Evolutionary conservation across 2,329 filamentous ascomycete species (phyloP).

Genomic region (Aspergillus novoparasiticus): DNA sequence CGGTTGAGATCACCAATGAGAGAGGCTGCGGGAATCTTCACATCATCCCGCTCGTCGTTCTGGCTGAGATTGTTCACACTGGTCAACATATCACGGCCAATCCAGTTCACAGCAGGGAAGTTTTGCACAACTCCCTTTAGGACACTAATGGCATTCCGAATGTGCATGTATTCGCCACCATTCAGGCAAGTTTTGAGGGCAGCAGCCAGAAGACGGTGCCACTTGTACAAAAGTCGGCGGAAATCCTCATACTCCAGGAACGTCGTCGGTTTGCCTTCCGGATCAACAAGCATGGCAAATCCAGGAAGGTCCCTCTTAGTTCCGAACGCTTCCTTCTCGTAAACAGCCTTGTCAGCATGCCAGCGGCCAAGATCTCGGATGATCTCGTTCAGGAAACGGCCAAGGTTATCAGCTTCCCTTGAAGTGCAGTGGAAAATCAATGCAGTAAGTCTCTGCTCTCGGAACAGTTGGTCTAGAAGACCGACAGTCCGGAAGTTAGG

Average conservation of each 20-base stretch:
- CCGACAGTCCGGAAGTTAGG: slow-evolving; percentile 85
- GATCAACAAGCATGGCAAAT: slow-evolving; percentile 74
- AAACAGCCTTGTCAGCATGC: slow-evolving; percentile 76
- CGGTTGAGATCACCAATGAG: slow-evolving; percentile 52
- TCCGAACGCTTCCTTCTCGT: slow-evolving; percentile 81
- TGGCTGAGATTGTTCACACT: slow-evolving; percentile 48
- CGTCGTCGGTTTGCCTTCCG: slow-evolving; percentile 68
- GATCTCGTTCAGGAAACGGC: slow-evolving; percentile 81
- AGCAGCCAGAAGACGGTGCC: slow-evolving; percentile 80
- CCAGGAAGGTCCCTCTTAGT: slow-evolving; percentile 68
- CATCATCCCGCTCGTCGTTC: slow-evolving; percentile 50
- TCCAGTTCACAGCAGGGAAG: slow-evolving; percentile 89
- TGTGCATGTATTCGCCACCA: slow-evolving; percentile 93
- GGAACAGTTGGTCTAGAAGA: slow-evolving; percentile 81
- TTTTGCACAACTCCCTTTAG: slow-evolving; percentile 77
- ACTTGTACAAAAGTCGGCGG: slow-evolving; percentile 80
- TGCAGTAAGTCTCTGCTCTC: slow-evolving; percentile 74
- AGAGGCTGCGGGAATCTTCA: slow-evolving; percentile 54
- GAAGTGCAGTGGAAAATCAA: slow-evolving; percentile 89
- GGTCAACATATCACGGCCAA: slow-evolving; percentile 60
- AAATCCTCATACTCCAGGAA: slow-evolving; percentile 86
- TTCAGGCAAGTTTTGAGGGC: slow-evolving; percentile 81
- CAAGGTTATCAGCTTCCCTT: slow-evolving; percentile 89
- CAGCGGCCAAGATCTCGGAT: slow-evolving; percentile 79
- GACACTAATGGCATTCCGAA: slow-evolving; percentile 90